These are phyloP conservation scores for Trichoderma koningii DNA, from an alignment of 2,329 filamentous ascomycete genomes.

Conservation along the genomic window DNA sequence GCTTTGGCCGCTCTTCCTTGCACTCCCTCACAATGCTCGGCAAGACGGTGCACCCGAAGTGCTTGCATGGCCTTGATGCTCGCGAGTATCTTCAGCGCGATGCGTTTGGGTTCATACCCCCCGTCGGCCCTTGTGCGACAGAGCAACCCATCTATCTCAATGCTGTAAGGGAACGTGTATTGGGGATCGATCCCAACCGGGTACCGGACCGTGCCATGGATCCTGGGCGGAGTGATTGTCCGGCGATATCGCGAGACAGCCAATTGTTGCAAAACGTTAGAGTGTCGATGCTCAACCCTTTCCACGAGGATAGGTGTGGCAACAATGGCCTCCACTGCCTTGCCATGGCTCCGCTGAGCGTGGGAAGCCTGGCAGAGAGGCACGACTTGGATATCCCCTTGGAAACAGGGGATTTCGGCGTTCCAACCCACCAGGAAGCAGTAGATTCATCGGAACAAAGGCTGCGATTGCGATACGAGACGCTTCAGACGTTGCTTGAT, in stretches of 20 bases:
- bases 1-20: slow-evolving; percentile 56
- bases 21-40: slow-evolving; percentile 43
- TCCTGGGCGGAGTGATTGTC: not conserved
- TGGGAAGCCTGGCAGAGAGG: slow-evolving; percentile 43
- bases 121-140: not conserved
- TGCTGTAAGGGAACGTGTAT: not conserved
- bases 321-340: slow-evolving; percentile 61
- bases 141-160: not conserved
- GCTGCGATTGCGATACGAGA: slow-evolving; percentile 35
- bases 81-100: slow-evolving; percentile 47
- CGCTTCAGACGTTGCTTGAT: slow-evolving; percentile 39
- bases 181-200: not conserved
- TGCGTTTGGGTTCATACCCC: slow-evolving; percentile 48
- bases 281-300: slow-evolving; percentile 29
- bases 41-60: slow-evolving; percentile 35
- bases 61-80: slow-evolving; percentile 42
- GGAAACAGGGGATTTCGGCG: not conserved
- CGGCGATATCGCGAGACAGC: slow-evolving; percentile 30
- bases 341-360: slow-evolving; percentile 54
- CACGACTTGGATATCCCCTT: slow-evolving; percentile 27
- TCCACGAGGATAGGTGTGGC: slow-evolving; percentile 41
- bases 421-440: slow-evolving; percentile 34
- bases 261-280: slow-evolving; percentile 33
- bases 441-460: slow-evolving; percentile 41
- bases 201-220: slow-evolving; percentile 19